A percentile compares a stretch with the other conserved stretches of the same genome.
Evolutionary conservation across 1,284 basidiomycete genomes (phyloP).

Genomic region (Ganoderma leucocontextum): DNA sequence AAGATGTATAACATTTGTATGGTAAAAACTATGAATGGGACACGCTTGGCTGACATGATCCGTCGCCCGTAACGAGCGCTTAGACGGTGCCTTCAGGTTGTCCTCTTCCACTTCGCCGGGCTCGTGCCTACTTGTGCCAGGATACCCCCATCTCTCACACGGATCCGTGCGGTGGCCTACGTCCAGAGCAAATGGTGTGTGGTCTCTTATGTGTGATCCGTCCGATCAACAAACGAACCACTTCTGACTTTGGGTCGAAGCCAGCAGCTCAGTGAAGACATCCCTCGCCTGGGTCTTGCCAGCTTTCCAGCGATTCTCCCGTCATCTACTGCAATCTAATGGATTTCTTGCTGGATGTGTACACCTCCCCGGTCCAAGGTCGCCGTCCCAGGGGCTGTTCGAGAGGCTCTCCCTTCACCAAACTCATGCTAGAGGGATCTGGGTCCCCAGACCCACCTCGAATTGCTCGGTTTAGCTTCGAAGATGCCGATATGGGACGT

Average conservation of each 20-base stretch:
- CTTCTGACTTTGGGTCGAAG: background rate
- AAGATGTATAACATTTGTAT: background rate
- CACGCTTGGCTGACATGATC: background rate
- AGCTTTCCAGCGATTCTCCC: background rate
- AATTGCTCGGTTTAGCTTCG: conserved; percentile 17
- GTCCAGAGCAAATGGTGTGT: background rate
- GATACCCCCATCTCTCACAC: background rate
- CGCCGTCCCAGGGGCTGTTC: background rate
- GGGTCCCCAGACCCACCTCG: conserved; percentile 10
- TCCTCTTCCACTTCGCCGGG: background rate
- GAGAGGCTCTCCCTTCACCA: background rate
- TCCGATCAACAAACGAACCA: background rate
- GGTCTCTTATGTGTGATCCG: background rate
- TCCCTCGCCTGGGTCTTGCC: background rate
- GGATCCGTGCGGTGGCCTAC: background rate
- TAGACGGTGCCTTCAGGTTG: background rate
- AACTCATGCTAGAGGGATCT: background rate
- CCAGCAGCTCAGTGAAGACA: background rate
- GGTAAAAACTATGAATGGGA: background rate
- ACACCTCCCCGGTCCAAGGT: background rate
- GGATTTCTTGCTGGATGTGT: background rate
- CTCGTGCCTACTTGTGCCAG: background rate
- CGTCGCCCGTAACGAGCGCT: background rate
- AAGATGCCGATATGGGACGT: background rate
- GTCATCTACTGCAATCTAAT: background rate